These are phyloP conservation scores for Rhizopogon hawkerae DNA, from an alignment of 1,284 basidiomycete genomes.

Conservation along the genomic window DNA sequence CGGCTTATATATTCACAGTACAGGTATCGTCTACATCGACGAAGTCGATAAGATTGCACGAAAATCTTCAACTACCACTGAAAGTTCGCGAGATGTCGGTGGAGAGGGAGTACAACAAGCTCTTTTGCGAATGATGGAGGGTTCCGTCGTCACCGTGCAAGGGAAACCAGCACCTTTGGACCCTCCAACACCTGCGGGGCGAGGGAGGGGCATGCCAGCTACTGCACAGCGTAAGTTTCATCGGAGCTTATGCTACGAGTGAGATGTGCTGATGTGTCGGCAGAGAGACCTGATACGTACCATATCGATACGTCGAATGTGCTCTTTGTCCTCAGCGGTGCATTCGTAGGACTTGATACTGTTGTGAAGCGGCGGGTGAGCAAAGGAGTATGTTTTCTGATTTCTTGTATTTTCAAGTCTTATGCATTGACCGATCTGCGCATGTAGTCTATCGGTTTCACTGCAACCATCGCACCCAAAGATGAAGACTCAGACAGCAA, in stretches of 20 bases:
- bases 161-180: conserved; percentile 53
- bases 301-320: conserved; percentile 84
- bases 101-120: conserved; percentile 96
- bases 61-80: conserved; percentile 47
- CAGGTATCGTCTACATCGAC: conserved; percentile 93
- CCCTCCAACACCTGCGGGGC: conserved; percentile 31
- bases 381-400: conserved; percentile 61
- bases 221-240: conserved; percentile 17
- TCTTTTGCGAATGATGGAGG: conserved; percentile 88
- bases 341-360: conserved; percentile 87
- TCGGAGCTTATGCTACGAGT: not conserved
- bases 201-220: conserved; percentile 39
- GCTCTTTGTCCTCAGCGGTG: conserved; percentile 86
- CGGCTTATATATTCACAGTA: conserved; percentile 35
- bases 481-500: conserved; percentile 26
- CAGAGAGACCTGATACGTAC: conserved; percentile 61
- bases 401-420: not conserved
- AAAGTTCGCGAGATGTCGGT: conserved; percentile 83
- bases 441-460: conserved; percentile 79
- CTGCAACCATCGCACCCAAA: conserved; percentile 51
- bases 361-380: conserved; percentile 72
- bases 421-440: not conserved
- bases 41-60: conserved; percentile 92
- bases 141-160: conserved; percentile 74
- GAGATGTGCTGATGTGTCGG: not conserved